Conservation (phyloP, 192 early-diverging fungal species). For the Backusella morwellensis region DNA sequence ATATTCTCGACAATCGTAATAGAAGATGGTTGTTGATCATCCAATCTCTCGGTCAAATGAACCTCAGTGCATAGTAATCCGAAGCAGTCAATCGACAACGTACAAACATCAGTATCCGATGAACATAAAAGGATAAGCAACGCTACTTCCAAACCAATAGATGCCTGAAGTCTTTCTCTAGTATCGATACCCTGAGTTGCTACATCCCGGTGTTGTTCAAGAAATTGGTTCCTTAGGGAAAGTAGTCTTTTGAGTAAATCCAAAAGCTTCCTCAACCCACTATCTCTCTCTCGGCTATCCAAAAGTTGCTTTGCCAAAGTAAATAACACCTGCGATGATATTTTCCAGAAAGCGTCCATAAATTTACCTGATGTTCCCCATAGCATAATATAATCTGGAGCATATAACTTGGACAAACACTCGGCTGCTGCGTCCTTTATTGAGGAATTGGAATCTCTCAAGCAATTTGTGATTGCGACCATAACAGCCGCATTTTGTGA, state of each 20-base stretch:
- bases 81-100: conserved; percentile 58
- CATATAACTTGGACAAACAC: conserved; percentile 73
- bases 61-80: conserved; percentile 68
- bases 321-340: conserved; percentile 59
- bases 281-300: conserved; percentile 60
- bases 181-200: conserved; percentile 52
- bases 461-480: conserved; percentile 65
- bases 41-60: conserved; percentile 59
- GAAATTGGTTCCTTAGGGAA: conserved; percentile 52
- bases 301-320: conserved; percentile 73
- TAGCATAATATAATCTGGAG: conserved; percentile 60
- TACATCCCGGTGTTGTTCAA: conserved; percentile 43
- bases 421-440: conserved; percentile 71
- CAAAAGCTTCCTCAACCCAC: conserved; percentile 60
- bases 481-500: conserved; percentile 77
- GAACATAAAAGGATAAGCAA: conserved; percentile 72
- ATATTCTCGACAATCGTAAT: conserved; percentile 67
- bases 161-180: conserved; percentile 65
- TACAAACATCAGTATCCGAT: conserved; percentile 63
- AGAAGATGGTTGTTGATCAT: conserved; percentile 34
- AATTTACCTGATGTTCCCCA: conserved; percentile 77
- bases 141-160: conserved; percentile 69
- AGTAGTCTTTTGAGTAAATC: conserved; percentile 66
- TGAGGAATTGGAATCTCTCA: conserved; percentile 64
- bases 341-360: conserved; percentile 79